Conservation (phyloP, 192 early-diverging fungal genomes). For the Linnemannia exigua region DNA sequence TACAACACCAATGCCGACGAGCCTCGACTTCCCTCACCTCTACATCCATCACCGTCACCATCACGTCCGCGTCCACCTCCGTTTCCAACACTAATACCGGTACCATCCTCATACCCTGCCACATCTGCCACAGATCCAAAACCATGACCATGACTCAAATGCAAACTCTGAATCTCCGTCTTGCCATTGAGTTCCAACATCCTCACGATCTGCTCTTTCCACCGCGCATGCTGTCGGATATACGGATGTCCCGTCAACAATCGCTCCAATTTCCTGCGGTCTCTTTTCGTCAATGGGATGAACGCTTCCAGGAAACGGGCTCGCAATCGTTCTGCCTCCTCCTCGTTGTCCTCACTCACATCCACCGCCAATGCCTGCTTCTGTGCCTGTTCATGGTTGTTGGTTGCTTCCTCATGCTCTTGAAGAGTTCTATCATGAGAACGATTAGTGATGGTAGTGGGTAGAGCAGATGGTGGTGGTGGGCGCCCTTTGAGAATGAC, state of each 20-base stretch:
- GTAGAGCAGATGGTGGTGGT: background rate
- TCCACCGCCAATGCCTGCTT: background rate
- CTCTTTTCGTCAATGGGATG: slow-evolving; percentile 18
- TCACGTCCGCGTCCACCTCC: too few relatives aligned
- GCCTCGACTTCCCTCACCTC: background rate
- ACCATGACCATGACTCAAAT: background rate
- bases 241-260: slow-evolving; percentile 34
- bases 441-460: too few relatives aligned
- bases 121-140: too few relatives aligned
- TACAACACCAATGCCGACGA: too few relatives aligned
- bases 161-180: slow-evolving; percentile 41
- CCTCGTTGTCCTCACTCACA: background rate
- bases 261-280: slow-evolving; percentile 24
- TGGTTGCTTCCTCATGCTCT: background rate
- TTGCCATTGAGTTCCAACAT: slow-evolving; percentile 45
- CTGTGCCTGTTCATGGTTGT: too few relatives aligned
- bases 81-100: background rate
- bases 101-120: background rate
- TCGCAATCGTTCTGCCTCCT: background rate
- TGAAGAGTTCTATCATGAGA: background rate
- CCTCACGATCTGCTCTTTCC: slow-evolving; percentile 23
- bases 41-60: background rate
- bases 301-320: slow-evolving; percentile 3
- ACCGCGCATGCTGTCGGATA: background rate
- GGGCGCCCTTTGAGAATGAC: background rate